Conservation (phyloP, 75 land plant species). For the Pseudotsuga menziesii region DNA sequence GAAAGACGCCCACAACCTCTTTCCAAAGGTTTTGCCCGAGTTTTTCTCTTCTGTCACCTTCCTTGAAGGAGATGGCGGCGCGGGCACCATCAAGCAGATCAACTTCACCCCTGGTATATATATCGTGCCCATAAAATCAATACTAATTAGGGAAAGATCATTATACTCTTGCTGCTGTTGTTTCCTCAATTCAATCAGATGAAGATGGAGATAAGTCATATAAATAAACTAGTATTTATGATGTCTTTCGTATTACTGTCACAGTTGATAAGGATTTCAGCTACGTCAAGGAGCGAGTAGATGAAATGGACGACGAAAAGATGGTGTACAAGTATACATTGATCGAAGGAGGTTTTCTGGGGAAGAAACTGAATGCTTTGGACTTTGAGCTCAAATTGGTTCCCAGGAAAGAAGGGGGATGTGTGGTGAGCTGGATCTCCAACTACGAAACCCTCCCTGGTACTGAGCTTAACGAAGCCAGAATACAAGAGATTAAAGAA, state of each 20-base stretch:
- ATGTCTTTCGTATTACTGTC: no score
- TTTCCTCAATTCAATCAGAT: no score
- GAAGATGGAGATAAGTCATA: neutral
- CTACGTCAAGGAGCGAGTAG: slow-evolving; percentile 15
- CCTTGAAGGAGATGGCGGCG: slow-evolving; percentile 31
- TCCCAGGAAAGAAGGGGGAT: slow-evolving; percentile 13
- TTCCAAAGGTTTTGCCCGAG: slow-evolving; percentile 22
- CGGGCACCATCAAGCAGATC: slow-evolving; percentile 26
- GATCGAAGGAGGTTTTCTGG: slow-evolving; percentile 26
- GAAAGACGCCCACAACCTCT: slow-evolving; percentile 22
- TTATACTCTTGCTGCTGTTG: no score
- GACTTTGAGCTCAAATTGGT: slow-evolving; percentile 22
- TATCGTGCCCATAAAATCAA: neutral
- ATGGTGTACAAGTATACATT: slow-evolving; percentile 14
- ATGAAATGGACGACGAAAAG: slow-evolving; percentile 18
- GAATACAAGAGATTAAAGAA: slow-evolving; percentile 17
- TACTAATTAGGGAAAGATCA: no score
- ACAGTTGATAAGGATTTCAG: slow-evolving; percentile 8
- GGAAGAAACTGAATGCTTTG: slow-evolving; percentile 5
- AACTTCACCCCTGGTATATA: slow-evolving; percentile 12
- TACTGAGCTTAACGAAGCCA: slow-evolving; percentile 12
- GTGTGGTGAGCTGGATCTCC: slow-evolving; percentile 12
- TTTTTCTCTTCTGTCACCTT: slow-evolving; percentile 6
- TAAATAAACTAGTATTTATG: no score
- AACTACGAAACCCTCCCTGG: slow-evolving; percentile 11